These are phyloP conservation scores for Alternaria consortialis DNA, from an alignment of 2,329 filamentous ascomycete genomes.

Conservation along the genomic window DNA sequence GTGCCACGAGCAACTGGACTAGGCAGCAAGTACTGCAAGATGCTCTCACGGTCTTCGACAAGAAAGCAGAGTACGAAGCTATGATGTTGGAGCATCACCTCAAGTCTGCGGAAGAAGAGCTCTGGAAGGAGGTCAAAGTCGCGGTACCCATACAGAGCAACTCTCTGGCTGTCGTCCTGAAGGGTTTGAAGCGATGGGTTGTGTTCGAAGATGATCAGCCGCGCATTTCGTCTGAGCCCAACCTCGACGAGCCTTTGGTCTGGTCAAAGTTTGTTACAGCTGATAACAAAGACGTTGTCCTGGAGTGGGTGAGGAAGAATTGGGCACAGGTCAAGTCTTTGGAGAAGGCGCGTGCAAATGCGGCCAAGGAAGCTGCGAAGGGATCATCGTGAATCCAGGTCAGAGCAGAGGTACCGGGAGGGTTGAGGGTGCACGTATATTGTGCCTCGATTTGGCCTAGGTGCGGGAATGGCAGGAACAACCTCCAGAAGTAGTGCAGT, in stretches of 20 bases:
- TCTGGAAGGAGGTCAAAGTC: conserved; percentile 60
- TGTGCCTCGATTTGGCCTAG: background rate
- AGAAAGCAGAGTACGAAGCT: conserved; percentile 56
- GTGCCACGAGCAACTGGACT: conserved; percentile 26
- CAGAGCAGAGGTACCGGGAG: background rate
- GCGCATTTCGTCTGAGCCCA: conserved; percentile 24
- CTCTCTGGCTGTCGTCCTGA: conserved; percentile 34
- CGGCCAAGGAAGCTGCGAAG: conserved; percentile 21
- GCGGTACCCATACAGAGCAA: conserved; percentile 36
- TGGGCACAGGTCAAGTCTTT: conserved; percentile 41
- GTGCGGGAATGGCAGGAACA: background rate
- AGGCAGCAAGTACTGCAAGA: conserved; percentile 61
- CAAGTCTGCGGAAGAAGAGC: conserved; percentile 45
- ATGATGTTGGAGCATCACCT: conserved; percentile 52
- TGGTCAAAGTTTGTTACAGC: conserved; percentile 34
- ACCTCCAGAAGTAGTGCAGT: background rate
- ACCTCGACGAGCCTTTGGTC: conserved; percentile 21
- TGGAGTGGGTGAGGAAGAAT: conserved; percentile 44
- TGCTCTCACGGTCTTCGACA: conserved; percentile 63
- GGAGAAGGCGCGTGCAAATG: conserved; percentile 39
- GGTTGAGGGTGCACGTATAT: background rate
- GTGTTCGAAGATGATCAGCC: conserved; percentile 34
- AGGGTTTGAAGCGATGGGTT: conserved; percentile 49
- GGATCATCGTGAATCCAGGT: background rate
- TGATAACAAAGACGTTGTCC: conserved; percentile 19